Percentiles rank a stretch among this genome's conserved stretches.
Conservation (phyloP, 106 monocot genomes). For the Acorus calamus region DNA sequence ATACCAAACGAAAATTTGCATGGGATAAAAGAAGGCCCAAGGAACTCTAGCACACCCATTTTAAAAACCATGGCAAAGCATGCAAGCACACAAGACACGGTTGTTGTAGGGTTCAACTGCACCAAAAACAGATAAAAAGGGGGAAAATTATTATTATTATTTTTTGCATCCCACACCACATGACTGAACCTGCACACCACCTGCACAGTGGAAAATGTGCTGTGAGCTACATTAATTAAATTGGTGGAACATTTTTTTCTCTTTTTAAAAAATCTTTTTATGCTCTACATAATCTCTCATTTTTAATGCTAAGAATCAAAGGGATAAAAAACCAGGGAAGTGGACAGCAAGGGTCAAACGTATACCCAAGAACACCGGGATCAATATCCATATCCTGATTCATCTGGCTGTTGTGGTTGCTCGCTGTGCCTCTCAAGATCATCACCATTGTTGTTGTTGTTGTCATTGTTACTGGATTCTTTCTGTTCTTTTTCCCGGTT, state of each 20-base stretch:
- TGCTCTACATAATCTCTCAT: no score
- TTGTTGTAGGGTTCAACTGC: no score
- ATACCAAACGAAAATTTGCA: no score
- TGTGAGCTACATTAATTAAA: conserved; percentile 22
- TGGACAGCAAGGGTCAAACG: conserved; percentile 9
- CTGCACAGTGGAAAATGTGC: conserved; percentile 44
- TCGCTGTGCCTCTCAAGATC: conserved; percentile 8
- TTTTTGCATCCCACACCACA: conserved; percentile 19
- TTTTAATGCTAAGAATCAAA: no score
- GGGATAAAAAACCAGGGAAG: no score
- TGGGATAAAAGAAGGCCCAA: no score
- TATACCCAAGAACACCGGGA: background rate
- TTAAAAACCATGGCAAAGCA: background rate
- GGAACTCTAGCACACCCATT: no score
- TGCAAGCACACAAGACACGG: background rate
- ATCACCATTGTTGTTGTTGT: conserved; percentile 5
- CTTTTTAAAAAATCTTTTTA: no score
- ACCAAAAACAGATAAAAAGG: background rate
- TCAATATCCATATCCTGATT: conserved; percentile 1
- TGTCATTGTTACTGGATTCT: background rate
- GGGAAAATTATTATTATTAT: background rate
- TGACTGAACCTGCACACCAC: conserved; percentile 43
- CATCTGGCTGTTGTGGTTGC: background rate
- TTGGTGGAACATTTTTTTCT: background rate
- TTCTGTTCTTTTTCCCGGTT: conserved; percentile 29